A percentile compares a stretch with the other conserved stretches of the same genome.
Evolutionary conservation across 2,329 filamentous ascomycete genomes (phyloP).

Genomic region (Ilyonectria destructans): DNA sequence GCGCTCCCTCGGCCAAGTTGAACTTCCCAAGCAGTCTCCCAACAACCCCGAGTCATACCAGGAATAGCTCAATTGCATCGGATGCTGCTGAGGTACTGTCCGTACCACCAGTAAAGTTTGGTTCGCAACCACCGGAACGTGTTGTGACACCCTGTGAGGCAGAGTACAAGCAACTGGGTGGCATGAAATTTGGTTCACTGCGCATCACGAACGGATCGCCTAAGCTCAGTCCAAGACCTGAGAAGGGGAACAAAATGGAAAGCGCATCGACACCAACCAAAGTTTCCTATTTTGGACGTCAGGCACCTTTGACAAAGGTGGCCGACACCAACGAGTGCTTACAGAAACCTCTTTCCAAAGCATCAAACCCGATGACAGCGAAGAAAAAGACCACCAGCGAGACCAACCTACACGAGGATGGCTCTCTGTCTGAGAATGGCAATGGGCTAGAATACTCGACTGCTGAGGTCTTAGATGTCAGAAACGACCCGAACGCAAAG

Average conservation of each 20-base stretch:
- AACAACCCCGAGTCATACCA: constrained; percentile 57
- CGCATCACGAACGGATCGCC: constrained; percentile 76
- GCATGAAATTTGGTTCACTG: constrained; percentile 75
- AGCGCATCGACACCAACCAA: constrained; percentile 25
- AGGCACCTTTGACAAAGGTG: constrained; percentile 21
- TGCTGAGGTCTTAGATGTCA: constrained; percentile 58
- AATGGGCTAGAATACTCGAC: constrained; percentile 55
- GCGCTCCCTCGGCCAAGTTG: constrained; percentile 47
- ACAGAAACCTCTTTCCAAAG: constrained; percentile 1
- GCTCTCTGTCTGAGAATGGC: constrained; percentile 39
- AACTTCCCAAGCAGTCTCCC: constrained; percentile 59
- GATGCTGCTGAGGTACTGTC: constrained; percentile 53
- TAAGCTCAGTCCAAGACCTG: constrained; percentile 58
- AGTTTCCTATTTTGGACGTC: constrained; percentile 24
- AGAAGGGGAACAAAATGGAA: constrained; percentile 37
- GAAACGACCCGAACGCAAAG: constrained; percentile 63
- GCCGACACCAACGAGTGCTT: constrained; percentile 13
- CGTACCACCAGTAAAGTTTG: constrained; percentile 49
- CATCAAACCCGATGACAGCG: not conserved
- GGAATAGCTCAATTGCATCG: constrained; percentile 60
- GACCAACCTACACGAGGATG: not conserved
- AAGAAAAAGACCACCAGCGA: not conserved
- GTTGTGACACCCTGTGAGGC: constrained; percentile 64
- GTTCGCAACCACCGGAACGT: constrained; percentile 43
- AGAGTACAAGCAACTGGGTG: constrained; percentile 74